Conservation (phyloP, 176 grass and related monocot species). For the Cymbopogon citratus region DNA sequence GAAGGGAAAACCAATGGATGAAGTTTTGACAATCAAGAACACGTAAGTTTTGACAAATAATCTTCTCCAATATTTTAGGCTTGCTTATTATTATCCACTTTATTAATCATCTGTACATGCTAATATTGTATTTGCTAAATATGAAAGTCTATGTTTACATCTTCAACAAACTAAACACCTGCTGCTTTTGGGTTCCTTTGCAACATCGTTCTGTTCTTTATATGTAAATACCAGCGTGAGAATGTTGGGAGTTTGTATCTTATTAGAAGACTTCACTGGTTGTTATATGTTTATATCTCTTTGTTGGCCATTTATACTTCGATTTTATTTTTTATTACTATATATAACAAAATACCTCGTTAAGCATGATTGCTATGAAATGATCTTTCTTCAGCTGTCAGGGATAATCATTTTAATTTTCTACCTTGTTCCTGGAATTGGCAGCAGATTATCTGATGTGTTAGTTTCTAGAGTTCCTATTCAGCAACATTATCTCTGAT, state of each 20-base stretch:
- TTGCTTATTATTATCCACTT: not conserved
- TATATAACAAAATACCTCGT: not conserved
- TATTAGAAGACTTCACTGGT: not conserved
- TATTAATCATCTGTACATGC: not conserved
- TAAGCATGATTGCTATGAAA: not conserved
- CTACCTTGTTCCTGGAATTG: not conserved
- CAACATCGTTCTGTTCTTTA: not conserved
- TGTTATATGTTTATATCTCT: not conserved
- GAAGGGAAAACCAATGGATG: constrained; percentile 91
- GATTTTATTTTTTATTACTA: not conserved
- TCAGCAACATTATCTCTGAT: not conserved
- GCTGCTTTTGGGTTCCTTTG: not conserved
- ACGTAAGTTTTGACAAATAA: constrained; percentile 57
- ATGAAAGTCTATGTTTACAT: not conserved
- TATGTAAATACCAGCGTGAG: not conserved
- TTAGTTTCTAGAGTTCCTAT: not conserved
- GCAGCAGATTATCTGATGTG: not conserved
- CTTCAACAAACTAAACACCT: not conserved
- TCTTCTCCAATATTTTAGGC: not conserved
- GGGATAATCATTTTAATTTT: not conserved
- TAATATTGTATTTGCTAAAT: not conserved
- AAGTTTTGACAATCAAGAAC: constrained; percentile 91
- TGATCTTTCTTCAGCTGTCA: not conserved
- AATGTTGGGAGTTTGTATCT: not conserved
- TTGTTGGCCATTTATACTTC: not conserved